These are phyloP conservation scores for Tolypocladium cylindrosporum DNA, from an alignment of 2,329 filamentous ascomycete genomes.

Conservation along the genomic window DNA sequence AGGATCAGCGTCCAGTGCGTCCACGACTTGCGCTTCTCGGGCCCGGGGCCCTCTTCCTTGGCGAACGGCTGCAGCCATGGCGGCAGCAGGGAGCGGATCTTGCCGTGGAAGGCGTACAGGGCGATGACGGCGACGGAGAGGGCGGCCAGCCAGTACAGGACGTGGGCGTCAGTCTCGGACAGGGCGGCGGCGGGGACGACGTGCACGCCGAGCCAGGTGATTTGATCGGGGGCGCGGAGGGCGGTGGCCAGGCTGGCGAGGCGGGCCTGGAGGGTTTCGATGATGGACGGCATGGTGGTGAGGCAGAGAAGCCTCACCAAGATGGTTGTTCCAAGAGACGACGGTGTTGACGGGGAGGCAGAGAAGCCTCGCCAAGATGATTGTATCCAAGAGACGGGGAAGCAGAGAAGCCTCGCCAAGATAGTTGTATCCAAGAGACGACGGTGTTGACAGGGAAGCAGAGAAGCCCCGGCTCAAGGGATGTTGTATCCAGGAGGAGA, in stretches of 20 bases:
- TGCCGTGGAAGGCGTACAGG: conserved; percentile 16
- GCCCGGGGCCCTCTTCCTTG: conserved; percentile 19
- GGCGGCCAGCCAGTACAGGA: conserved; percentile 11
- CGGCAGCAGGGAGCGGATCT: conserved; percentile 20
- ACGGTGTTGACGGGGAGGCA: too few relatives aligned
- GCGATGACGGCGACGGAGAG: conserved; percentile 18
- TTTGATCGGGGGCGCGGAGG: not conserved
- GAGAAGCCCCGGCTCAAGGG: too few relatives aligned
- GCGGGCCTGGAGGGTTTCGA: not conserved
- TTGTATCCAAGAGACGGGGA: not conserved
- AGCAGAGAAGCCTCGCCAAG: too few relatives aligned
- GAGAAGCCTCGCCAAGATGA: not conserved
- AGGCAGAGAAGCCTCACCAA: not conserved
- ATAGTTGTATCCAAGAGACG: too few relatives aligned
- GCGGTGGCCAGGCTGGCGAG: not conserved
- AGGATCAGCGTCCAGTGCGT: conserved; percentile 28
- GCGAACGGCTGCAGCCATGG: conserved; percentile 34
- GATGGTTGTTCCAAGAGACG: not conserved
- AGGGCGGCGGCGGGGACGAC: not conserved
- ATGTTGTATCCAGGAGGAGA: not conserved
- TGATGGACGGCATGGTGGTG: not conserved
- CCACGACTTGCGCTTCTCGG: conserved; percentile 21
- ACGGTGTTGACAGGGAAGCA: too few relatives aligned
- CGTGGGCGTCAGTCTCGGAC: conserved; percentile 4
- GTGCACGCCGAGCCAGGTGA: not conserved